Percentiles rank a stretch among this genome's conserved stretches.
Conservation (phyloP, 768 basidiomycete genomes). For the Pholiota conissans region DNA sequence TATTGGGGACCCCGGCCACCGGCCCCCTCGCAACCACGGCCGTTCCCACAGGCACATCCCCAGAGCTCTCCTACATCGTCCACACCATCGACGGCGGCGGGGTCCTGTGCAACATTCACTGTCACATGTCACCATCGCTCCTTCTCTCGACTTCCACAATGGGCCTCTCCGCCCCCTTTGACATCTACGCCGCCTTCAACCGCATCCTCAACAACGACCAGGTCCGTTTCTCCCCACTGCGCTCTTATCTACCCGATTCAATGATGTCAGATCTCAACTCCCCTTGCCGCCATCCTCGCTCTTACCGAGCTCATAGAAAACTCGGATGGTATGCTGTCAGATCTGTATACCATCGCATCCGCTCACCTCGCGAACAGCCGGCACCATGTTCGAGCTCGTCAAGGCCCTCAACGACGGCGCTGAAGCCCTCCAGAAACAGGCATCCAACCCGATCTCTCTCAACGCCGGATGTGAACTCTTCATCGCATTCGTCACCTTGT, state of each 20-base stretch:
- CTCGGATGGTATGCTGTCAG: slow-evolving; percentile 61
- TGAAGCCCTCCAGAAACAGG: slow-evolving; percentile 55
- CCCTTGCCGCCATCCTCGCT: slow-evolving; percentile 86
- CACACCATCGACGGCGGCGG: not conserved
- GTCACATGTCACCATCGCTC: slow-evolving; percentile 17
- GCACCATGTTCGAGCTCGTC: slow-evolving; percentile 92
- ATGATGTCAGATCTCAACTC: slow-evolving; percentile 63
- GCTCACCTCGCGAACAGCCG: slow-evolving; percentile 46
- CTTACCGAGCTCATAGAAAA: slow-evolving; percentile 79
- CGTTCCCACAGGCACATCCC: slow-evolving; percentile 4
- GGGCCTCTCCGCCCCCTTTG: slow-evolving; percentile 23
- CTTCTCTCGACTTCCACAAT: slow-evolving; percentile 15
- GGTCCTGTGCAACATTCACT: not conserved
- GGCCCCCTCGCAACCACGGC: slow-evolving; percentile 6
- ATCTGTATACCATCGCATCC: slow-evolving; percentile 3
- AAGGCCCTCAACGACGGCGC: slow-evolving; percentile 80
- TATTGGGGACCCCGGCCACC: slow-evolving; percentile 17
- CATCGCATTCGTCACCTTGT: slow-evolving; percentile 83
- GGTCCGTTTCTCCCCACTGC: slow-evolving; percentile 43
- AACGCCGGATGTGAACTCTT: slow-evolving; percentile 91
- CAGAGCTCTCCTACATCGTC: slow-evolving; percentile 3
- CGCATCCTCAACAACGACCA: slow-evolving; percentile 63
- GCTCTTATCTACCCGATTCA: not conserved
- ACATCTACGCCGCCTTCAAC: slow-evolving; percentile 53
- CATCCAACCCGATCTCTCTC: slow-evolving; percentile 78